phyloP scores from a whole-genome alignment of 2,329 filamentous ascomycete genomes.

The Calonectria pteridis region DNA sequence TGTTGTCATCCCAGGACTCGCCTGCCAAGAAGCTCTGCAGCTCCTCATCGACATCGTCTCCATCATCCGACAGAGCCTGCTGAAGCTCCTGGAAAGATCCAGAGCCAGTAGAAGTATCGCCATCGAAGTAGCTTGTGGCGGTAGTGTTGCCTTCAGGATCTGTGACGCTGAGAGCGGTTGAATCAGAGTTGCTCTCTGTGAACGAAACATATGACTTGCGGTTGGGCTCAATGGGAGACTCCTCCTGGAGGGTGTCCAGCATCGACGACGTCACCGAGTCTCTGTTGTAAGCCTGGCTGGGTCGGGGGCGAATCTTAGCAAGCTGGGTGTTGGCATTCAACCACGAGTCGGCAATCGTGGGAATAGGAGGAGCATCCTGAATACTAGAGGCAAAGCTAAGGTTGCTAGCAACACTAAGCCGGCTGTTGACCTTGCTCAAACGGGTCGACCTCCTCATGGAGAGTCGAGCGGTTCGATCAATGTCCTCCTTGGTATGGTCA shows the following conservation, averaged over 20 bases:
- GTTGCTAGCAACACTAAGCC: constrained; percentile 93
- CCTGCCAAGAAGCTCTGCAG: constrained; percentile 90
- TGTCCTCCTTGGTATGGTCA: constrained; percentile 91
- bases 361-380: constrained; percentile 93
- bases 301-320: constrained; percentile 54
- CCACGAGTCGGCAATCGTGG: constrained; percentile 96
- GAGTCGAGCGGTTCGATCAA: constrained; percentile 93
- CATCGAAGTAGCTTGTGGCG: constrained; percentile 87
- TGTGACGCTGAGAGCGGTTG: constrained; percentile 76
- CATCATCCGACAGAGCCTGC: constrained; percentile 88
- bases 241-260: constrained; percentile 90
- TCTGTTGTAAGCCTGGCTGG: constrained; percentile 67
- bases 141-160: constrained; percentile 80
- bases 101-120: constrained; percentile 76
- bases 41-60: constrained; percentile 91
- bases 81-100: constrained; percentile 87
- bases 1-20: constrained; percentile 95
- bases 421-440: constrained; percentile 91
- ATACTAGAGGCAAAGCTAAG: constrained; percentile 93
- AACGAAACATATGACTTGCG: constrained; percentile 97
- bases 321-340: constrained; percentile 65
- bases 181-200: constrained; percentile 80
- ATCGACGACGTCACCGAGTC: constrained; percentile 92
- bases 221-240: constrained; percentile 87
- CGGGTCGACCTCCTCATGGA: constrained; percentile 92